phyloP scores from a whole-genome alignment of 2,329 filamentous ascomycete genomes.

The Cladobotryum protrusum region DNA sequence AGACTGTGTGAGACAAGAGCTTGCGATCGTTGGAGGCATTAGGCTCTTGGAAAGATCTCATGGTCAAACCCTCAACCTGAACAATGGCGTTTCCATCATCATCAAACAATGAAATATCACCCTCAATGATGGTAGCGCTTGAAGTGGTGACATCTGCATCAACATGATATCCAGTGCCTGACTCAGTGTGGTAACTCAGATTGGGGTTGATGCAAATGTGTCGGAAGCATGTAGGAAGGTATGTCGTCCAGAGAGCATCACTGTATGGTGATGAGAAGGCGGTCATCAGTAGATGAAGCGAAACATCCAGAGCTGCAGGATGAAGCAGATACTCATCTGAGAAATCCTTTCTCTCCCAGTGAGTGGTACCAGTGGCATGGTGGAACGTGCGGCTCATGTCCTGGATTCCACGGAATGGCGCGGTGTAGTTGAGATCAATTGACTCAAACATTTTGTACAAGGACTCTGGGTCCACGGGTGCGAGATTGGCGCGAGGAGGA shows the following conservation, averaged over 20 bases:
- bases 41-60: not conserved
- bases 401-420: slow-evolving; percentile 14
- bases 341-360: not conserved
- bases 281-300: slow-evolving; percentile 26
- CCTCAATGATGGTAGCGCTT: no score
- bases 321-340: slow-evolving; percentile 19
- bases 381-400: slow-evolving; percentile 12
- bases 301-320: slow-evolving; percentile 25
- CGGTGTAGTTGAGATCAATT: slow-evolving; percentile 16
- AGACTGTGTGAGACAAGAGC: not conserved
- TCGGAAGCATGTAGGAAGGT: slow-evolving; percentile 20
- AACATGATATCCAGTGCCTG: no score
- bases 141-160: no score
- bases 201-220: no score
- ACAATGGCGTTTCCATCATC: no score
- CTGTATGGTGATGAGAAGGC: slow-evolving; percentile 25
- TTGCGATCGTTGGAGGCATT: not conserved
- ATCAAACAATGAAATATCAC: no score
- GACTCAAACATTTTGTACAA: slow-evolving; percentile 15
- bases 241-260: slow-evolving; percentile 23
- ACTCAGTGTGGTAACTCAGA: no score
- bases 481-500: slow-evolving; percentile 13
- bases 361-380: not conserved
- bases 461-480: slow-evolving; percentile 15
- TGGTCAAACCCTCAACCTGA: not conserved